phyloP scores from a whole-genome alignment of 768 basidiomycete genomes.

The Podaxis sp. region DNA sequence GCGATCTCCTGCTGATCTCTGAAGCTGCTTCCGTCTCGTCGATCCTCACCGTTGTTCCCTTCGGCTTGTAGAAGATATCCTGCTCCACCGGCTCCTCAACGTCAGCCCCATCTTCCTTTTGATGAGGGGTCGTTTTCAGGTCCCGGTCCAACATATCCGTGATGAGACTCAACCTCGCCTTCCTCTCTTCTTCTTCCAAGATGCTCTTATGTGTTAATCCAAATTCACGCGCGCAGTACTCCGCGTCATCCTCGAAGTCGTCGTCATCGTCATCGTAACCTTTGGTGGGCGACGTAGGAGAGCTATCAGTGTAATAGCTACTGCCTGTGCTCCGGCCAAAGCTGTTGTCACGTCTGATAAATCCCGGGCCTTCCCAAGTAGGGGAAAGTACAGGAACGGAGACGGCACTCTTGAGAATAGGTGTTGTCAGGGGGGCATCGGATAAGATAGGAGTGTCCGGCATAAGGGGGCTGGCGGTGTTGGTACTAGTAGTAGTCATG shows the following conservation, averaged over 20 bases:
- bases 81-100: neutral
- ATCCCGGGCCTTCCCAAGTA: neutral
- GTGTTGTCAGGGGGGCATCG: neutral
- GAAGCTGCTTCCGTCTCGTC: neutral
- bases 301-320: neutral
- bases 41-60: neutral
- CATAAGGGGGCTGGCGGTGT: constrained; percentile 8
- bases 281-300: neutral
- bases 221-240: constrained; percentile 4
- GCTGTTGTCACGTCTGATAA: constrained; percentile 1
- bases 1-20: neutral
- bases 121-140: neutral
- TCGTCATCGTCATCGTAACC: constrained; percentile 1
- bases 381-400: constrained; percentile 5
- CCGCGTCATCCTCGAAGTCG: constrained; percentile 3
- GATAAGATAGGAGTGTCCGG: constrained; percentile 2
- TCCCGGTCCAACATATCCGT: constrained; percentile 13
- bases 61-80: neutral
- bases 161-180: constrained; percentile 6
- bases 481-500: constrained; percentile 9
- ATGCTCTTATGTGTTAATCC: neutral
- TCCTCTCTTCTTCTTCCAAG: constrained; percentile 6
- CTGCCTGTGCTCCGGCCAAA: neutral
- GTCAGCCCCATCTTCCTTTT: neutral
- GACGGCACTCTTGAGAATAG: constrained; percentile 5